These are phyloP conservation scores for Limnanthes douglasii DNA, from an alignment of 345 rosid genomes.

Conservation along the genomic window DNA sequence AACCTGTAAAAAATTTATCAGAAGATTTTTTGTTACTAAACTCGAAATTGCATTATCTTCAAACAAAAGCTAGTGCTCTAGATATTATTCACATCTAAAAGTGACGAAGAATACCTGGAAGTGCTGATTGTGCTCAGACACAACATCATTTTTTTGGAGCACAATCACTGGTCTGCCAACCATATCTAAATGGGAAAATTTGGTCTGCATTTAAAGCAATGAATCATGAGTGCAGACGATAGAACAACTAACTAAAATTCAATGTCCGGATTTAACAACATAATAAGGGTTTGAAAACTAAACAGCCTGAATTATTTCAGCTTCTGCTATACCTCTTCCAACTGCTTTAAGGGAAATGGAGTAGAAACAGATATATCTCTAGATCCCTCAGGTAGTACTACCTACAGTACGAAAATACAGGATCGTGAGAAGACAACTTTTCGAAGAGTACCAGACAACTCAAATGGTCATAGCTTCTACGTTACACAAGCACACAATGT, in stretches of 20 bases:
- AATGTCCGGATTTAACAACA: too few species aligned
- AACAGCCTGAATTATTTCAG: conserved; percentile 1
- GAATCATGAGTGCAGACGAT: conserved; percentile 1
- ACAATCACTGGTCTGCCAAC: conserved; percentile 79
- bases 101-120: conserved; percentile 50
- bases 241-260: too few species aligned
- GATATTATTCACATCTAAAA: neutral
- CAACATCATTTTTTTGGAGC: conserved; percentile 62
- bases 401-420: conserved; percentile 23
- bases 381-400: conserved; percentile 91
- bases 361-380: conserved; percentile 43
- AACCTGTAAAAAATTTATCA: conserved; percentile 46
- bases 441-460: conserved; percentile 1
- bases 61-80: neutral
- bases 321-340: conserved; percentile 50
- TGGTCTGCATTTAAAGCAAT: conserved; percentile 30
- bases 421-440: conserved; percentile 6
- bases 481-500: too few species aligned
- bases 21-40: neutral
- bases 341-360: conserved; percentile 61
- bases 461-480: too few species aligned
- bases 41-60: neutral
- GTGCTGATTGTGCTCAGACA: conserved; percentile 81
- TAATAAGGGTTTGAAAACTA: too few species aligned
- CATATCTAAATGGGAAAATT: conserved; percentile 80